Conservation (phyloP, 2,329 filamentous ascomycete species). For the Pseudogymnoascus sp. region DNA sequence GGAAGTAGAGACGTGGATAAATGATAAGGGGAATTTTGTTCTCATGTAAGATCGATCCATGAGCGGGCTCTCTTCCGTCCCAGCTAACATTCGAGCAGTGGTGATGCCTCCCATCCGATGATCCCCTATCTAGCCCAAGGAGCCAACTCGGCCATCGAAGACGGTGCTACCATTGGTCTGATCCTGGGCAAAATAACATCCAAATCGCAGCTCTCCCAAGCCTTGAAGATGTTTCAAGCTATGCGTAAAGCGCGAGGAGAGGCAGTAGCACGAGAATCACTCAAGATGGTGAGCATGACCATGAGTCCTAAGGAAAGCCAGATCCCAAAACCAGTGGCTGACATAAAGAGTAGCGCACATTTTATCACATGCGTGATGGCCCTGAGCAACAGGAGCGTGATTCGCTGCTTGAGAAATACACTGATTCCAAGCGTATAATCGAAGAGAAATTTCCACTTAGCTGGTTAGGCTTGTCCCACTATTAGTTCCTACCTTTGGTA, state of each 20-base stretch:
- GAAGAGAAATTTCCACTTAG: constrained; percentile 48
- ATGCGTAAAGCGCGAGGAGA: constrained; percentile 41
- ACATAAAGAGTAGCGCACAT: constrained; percentile 32
- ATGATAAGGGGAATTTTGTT: constrained; percentile 18
- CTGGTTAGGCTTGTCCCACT: constrained; percentile 29
- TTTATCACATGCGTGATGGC: constrained; percentile 46
- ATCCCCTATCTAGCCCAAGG: constrained; percentile 56
- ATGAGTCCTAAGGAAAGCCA: constrained; percentile 16
- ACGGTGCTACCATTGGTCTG: constrained; percentile 55
- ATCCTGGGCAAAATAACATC: constrained; percentile 43
- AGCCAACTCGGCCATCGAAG: constrained; percentile 59
- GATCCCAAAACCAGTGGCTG: neutral
- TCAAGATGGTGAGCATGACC: constrained; percentile 31
- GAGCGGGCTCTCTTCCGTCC: neutral
- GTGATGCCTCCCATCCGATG: constrained; percentile 57
- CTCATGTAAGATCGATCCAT: neutral
- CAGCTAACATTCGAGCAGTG: constrained; percentile 26
- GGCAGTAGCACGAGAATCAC: constrained; percentile 52
- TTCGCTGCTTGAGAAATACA: constrained; percentile 41
- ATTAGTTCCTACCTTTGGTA: neutral
- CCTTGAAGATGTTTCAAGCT: constrained; percentile 36
- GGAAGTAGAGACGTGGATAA: constrained; percentile 17
- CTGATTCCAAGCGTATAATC: constrained; percentile 42
- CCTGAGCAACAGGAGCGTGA: constrained; percentile 50
- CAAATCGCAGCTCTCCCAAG: constrained; percentile 37